These are phyloP conservation scores for Sparassis latifolia DNA, from an alignment of 1,284 basidiomycete genomes.

Conservation along the genomic window DNA sequence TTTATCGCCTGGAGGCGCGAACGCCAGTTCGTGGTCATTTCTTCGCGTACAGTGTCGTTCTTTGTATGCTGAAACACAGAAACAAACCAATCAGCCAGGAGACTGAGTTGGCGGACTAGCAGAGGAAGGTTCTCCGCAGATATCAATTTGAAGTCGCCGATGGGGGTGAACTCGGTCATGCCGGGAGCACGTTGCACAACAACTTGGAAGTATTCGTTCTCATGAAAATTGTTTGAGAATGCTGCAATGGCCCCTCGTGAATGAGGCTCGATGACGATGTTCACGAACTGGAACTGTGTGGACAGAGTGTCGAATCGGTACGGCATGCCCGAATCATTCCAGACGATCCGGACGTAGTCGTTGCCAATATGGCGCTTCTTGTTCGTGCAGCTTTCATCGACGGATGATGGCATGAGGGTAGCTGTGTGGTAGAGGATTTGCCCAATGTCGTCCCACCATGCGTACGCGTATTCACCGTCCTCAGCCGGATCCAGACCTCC, in stretches of 20 bases:
- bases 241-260: slow-evolving; percentile 79
- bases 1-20: slow-evolving; percentile 74
- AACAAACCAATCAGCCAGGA: slow-evolving; percentile 85
- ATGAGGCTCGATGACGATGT: slow-evolving; percentile 94
- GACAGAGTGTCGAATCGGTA: slow-evolving; percentile 89
- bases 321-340: slow-evolving; percentile 88
- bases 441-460: slow-evolving; percentile 98
- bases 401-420: slow-evolving; percentile 91
- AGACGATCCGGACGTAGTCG: slow-evolving; percentile 92
- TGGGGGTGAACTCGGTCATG: slow-evolving; percentile 88
- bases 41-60: slow-evolving; percentile 58
- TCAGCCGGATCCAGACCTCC: slow-evolving; percentile 87
- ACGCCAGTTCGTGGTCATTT: slow-evolving; percentile 89
- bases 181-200: slow-evolving; percentile 79
- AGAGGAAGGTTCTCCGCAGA: slow-evolving; percentile 79
- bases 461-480: slow-evolving; percentile 93
- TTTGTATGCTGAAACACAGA: slow-evolving; percentile 76
- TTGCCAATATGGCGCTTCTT: slow-evolving; percentile 96
- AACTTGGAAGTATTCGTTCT: slow-evolving; percentile 90
- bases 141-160: slow-evolving; percentile 90
- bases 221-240: slow-evolving; percentile 71
- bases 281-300: slow-evolving; percentile 96
- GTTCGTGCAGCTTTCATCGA: slow-evolving; percentile 63
- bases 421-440: slow-evolving; percentile 96
- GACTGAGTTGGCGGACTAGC: slow-evolving; percentile 79